Percentiles rank a stretch among this genome's conserved stretches.
These are phyloP conservation scores for Verticillium zaregamsianum DNA, from an alignment of 2,329 filamentous ascomycete species.

Conservation along the genomic window DNA sequence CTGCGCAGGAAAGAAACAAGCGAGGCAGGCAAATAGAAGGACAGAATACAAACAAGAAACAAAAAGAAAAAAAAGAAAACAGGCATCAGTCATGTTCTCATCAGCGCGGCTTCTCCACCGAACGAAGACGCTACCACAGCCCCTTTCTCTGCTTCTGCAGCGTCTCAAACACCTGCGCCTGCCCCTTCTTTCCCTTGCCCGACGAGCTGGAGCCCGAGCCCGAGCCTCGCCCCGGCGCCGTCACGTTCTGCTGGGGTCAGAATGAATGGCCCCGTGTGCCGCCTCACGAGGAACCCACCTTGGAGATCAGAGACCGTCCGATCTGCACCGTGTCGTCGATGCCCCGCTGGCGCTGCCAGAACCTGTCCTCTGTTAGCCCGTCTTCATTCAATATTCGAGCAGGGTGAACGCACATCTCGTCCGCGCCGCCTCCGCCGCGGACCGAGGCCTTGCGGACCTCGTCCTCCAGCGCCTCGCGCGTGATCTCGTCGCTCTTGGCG, in stretches of 20 bases:
- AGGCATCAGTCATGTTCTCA: slow-evolving; percentile 1
- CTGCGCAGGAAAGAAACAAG: no score
- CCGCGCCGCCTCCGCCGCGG: slow-evolving; percentile 43
- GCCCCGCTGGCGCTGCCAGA: slow-evolving; percentile 59
- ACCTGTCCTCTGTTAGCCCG: slow-evolving; percentile 31
- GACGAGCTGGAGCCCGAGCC: background rate
- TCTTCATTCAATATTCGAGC: background rate
- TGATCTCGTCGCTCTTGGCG: slow-evolving; percentile 58
- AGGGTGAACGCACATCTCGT: slow-evolving; percentile 39
- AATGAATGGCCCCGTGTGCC: background rate
- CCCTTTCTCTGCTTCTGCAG: background rate
- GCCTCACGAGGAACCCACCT: slow-evolving; percentile 22
- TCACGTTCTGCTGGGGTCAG: background rate
- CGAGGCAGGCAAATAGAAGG: background rate
- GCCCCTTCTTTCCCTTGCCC: background rate
- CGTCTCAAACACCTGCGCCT: background rate
- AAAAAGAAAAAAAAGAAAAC: background rate
- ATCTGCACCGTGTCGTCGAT: slow-evolving; percentile 54
- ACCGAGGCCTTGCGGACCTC: slow-evolving; percentile 50
- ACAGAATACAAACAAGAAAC: background rate
- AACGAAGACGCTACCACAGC: background rate
- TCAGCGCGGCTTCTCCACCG: background rate
- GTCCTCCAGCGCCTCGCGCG: slow-evolving; percentile 60
- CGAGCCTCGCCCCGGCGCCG: background rate
- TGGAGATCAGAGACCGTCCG: slow-evolving; percentile 50